Evolutionary conservation across 495 filamentous ascomycete genomes (phyloP).

Genomic region (Hypoxylon fuscum): DNA sequence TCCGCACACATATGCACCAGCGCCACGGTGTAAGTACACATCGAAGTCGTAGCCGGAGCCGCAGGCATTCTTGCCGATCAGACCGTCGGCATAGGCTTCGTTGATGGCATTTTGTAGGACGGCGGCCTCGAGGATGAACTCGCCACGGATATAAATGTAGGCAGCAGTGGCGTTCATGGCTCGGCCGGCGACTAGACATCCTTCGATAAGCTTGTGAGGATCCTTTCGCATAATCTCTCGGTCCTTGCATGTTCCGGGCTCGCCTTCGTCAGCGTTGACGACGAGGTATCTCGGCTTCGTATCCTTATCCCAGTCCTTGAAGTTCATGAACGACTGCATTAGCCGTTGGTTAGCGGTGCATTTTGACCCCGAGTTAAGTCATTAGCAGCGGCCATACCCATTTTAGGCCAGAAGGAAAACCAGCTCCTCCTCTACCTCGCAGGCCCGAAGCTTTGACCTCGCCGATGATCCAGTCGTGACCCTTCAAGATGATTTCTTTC

Average conservation of each 20-base stretch:
- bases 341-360: conserved; percentile 36
- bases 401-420: conserved; percentile 98
- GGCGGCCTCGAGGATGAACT: conserved; percentile 97
- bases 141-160: conserved; percentile 99
- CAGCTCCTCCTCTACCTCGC: conserved; percentile 94
- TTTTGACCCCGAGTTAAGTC: not conserved
- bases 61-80: conserved; percentile 98
- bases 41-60: conserved; percentile 97
- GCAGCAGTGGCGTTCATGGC: conserved; percentile 98
- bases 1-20: conserved; percentile 96
- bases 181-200: conserved; percentile 93
- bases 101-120: conserved; percentile 94
- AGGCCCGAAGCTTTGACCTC: conserved; percentile 97
- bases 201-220: conserved; percentile 97
- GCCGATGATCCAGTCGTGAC: conserved; percentile 97
- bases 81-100: conserved; percentile 91
- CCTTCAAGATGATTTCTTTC: conserved; percentile 96
- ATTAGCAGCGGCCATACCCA: conserved; percentile 71
- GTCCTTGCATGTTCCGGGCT: conserved; percentile 99
- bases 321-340: conserved; percentile 96
- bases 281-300: conserved; percentile 94
- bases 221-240: conserved; percentile 99
- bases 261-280: conserved; percentile 98
- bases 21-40: conserved; percentile 94
- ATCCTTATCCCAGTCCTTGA: conserved; percentile 99